Conservation (phyloP, 2,329 filamentous ascomycete genomes). For the Colletotrichum cuscutae region DNA sequence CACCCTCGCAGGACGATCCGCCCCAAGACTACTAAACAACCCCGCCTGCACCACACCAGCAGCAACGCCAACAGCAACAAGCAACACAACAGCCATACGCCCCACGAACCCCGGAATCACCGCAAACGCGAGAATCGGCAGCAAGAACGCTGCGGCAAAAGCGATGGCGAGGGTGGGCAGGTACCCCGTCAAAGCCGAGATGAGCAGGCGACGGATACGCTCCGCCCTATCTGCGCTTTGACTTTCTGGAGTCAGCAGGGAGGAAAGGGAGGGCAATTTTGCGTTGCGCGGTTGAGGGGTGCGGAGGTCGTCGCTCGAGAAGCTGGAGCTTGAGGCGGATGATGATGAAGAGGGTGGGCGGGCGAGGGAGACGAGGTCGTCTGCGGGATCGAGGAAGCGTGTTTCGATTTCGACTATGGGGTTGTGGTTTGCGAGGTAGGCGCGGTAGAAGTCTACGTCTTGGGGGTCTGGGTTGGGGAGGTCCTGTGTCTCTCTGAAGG, state of each 20-base stretch:
- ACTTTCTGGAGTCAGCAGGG: not conserved
- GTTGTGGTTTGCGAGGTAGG: slow-evolving; percentile 64
- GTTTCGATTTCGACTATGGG: slow-evolving; percentile 70
- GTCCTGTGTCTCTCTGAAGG: slow-evolving; percentile 64
- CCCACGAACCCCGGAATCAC: slow-evolving; percentile 66
- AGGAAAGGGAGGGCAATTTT: not conserved
- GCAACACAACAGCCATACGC: slow-evolving; percentile 65
- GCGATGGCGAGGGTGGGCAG: slow-evolving; percentile 51
- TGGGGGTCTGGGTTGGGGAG: slow-evolving; percentile 58
- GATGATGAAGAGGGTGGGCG: slow-evolving; percentile 4
- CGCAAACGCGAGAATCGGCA: slow-evolving; percentile 68
- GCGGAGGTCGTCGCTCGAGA: slow-evolving; percentile 21
- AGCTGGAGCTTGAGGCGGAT: not conserved
- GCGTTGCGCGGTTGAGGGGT: slow-evolving; percentile 33
- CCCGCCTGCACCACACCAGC: slow-evolving; percentile 43
- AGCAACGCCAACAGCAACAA: slow-evolving; percentile 60
- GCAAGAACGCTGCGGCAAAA: slow-evolving; percentile 61
- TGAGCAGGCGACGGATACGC: not conserved
- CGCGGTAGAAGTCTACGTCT: slow-evolving; percentile 62
- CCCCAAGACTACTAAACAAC: slow-evolving; percentile 38
- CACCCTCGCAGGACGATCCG: slow-evolving; percentile 34
- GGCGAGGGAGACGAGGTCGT: slow-evolving; percentile 63
- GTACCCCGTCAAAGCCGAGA: slow-evolving; percentile 10
- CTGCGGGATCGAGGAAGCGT: slow-evolving; percentile 64
- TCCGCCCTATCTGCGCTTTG: slow-evolving; percentile 6